Evolutionary conservation across 1,284 basidiomycete genomes (phyloP).

Genomic region (Puccinia coronata): DNA sequence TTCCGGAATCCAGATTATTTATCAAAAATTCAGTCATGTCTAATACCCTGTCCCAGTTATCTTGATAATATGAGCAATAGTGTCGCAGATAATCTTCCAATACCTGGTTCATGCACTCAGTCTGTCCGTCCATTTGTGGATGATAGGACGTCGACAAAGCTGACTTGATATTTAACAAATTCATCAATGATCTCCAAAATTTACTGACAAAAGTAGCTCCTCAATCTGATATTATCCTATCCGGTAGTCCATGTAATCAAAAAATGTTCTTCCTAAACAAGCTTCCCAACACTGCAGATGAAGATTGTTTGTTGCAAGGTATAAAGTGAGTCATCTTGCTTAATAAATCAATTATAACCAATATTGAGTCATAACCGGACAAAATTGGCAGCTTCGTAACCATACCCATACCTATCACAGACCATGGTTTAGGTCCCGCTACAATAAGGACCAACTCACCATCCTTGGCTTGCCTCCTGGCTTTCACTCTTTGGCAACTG

Average conservation of each 20-base stretch:
- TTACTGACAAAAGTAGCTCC: background rate
- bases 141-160: conserved; percentile 30
- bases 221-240: conserved; percentile 21
- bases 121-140: conserved; percentile 26
- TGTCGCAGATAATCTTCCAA: background rate
- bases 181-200: conserved; percentile 11
- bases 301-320: background rate
- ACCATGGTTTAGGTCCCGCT: background rate
- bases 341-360: conserved; percentile 12
- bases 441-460: background rate
- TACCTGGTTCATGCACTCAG: background rate
- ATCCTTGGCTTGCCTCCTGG: background rate
- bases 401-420: conserved; percentile 12
- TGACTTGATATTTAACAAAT: background rate
- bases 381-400: conserved; percentile 10
- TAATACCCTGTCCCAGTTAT: background rate
- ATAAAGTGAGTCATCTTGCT: conserved; percentile 31
- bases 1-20: background rate
- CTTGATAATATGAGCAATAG: background rate
- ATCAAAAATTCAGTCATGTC: background rate
- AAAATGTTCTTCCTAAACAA: conserved; percentile 2
- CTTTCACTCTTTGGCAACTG: conserved; percentile 15
- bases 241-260: conserved; percentile 18
- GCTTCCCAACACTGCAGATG: background rate
- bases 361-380: background rate